Evolutionary conservation across 225 moss, liverwort and hornwort genomes (phyloP).

Genomic region (Climacium dendroides): DNA sequence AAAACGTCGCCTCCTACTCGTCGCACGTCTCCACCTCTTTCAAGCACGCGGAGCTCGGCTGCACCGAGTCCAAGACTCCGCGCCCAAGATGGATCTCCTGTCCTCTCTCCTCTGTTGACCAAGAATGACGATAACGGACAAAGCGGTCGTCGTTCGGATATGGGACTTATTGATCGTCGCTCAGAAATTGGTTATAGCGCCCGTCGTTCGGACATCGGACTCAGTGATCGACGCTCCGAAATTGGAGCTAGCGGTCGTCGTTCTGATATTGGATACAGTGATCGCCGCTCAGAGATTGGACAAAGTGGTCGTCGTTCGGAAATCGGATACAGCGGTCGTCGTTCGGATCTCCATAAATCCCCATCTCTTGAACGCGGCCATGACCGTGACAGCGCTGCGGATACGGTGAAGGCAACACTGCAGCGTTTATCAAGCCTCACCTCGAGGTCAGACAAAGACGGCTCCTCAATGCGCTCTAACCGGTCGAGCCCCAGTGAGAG

Average conservation of each 20-base stretch:
- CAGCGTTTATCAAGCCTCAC: constrained; percentile 54
- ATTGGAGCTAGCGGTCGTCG: constrained; percentile 6
- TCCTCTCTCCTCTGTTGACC: neutral
- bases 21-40: constrained; percentile 36
- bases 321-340: neutral
- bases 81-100: neutral
- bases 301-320: constrained; percentile 4
- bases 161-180: neutral
- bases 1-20: constrained; percentile 34
- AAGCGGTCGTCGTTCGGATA: constrained; percentile 8
- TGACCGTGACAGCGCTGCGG: constrained; percentile 14
- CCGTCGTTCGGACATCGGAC: constrained; percentile 16
- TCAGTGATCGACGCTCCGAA: constrained; percentile 8
- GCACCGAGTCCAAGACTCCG: constrained; percentile 14
- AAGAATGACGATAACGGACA: constrained; percentile 17
- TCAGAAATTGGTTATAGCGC: constrained; percentile 2
- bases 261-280: constrained; percentile 1
- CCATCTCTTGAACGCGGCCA: constrained; percentile 22
- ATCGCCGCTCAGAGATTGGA: constrained; percentile 12
- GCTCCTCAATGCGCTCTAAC: constrained; percentile 66
- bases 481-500: constrained; percentile 69
- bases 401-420: constrained; percentile 63
- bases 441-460: constrained; percentile 60
- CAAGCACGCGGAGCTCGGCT: constrained; percentile 7
- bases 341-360: neutral